Base-by-base conservation (phyloP, 1,284 basidiomycete genomes). In the Apiotrichum siamense region DNA sequence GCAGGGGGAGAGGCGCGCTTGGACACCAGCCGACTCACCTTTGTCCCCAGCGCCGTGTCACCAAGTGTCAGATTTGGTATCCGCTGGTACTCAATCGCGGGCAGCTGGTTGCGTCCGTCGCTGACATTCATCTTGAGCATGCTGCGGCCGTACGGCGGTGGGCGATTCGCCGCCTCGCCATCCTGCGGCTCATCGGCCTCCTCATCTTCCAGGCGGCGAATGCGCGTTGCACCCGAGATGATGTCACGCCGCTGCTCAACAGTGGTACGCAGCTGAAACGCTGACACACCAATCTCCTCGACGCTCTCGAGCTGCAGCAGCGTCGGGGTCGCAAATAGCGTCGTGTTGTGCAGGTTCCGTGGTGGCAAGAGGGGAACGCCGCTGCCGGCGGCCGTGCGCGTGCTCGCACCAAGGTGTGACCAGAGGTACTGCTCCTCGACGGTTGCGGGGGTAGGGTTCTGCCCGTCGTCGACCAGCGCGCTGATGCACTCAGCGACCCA, bases 161-260 rank as follows among this genome's bases (percentile, higher is more conserved):
- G 61, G 56, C 40, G 64, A 56, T 33, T 58, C 49, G 18, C 56
- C 23, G 20, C 42, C 42, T 17, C 36, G 18, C 52, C 54, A 12
- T 51, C 56, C 9, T 53, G 59, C 35, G 50, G 50, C 11, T 47
- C 50, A 3, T 53, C 45, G 15, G 60, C 63, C 11, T 58, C 63
- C n/a, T 56, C 53, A 40, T 73, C 70, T 35, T 62, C 64, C 55
- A 75, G 65, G 25, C 70, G 49, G 13, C 72, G 44, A 29, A 75
- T 72, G 17, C 63, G 53, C 35, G 62, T 67, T 20, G 55, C 59
- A 26, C 73, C 73, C 1, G 64, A 64, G 13, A 75, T 48, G 1
- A 73, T 63, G 37, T 74, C 73, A 21, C 63, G 60, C 2, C 73
- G 64, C 49, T 64, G 63, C 44, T 75, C 70, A 47, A 67, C 64